phyloP scores from a whole-genome alignment of 352 stramenopile species.

The Pythium dissimile region DNA sequence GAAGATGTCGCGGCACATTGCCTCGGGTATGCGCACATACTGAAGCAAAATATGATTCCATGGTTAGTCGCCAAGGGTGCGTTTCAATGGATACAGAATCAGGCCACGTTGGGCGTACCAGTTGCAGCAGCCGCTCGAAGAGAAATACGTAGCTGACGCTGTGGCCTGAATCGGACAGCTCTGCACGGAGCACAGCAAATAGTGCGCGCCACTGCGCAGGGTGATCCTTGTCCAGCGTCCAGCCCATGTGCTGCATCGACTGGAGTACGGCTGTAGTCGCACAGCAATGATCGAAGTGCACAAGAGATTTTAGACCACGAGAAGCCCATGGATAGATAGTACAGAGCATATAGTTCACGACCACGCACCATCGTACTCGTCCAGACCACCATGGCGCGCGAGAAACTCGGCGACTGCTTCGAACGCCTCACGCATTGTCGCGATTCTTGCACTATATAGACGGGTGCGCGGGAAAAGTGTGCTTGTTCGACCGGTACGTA shows the following conservation, averaged over 20 bases:
- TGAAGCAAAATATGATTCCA: background rate
- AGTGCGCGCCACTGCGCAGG: slow-evolving; percentile 46
- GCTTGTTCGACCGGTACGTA: too few relatives aligned
- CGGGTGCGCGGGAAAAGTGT: background rate
- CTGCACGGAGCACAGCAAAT: slow-evolving; percentile 41
- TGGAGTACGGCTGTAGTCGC: slow-evolving; percentile 17
- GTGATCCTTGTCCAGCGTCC: slow-evolving; percentile 39
- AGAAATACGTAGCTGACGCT: slow-evolving; percentile 55
- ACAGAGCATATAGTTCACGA: background rate
- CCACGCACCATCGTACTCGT: slow-evolving; percentile 27
- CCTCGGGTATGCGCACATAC: slow-evolving; percentile 28
- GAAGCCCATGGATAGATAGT: background rate
- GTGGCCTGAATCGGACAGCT: slow-evolving; percentile 30
- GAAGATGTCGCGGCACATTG: slow-evolving; percentile 39
- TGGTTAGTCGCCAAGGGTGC: background rate
- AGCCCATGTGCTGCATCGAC: slow-evolving; percentile 43
- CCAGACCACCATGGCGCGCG: slow-evolving; percentile 24
- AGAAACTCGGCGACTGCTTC: slow-evolving; percentile 30
- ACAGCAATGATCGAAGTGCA: background rate
- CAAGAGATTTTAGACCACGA: background rate
- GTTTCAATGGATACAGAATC: background rate
- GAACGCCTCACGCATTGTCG: slow-evolving; percentile 22
- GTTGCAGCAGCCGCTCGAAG: slow-evolving; percentile 61
- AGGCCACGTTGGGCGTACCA: slow-evolving; percentile 28
- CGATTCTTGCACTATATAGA: background rate